Percentiles rank a stretch among this genome's conserved stretches.
Evolutionary conservation across 2,329 filamentous ascomycete genomes (phyloP).

Genomic region (Sporothrix luriei): DNA sequence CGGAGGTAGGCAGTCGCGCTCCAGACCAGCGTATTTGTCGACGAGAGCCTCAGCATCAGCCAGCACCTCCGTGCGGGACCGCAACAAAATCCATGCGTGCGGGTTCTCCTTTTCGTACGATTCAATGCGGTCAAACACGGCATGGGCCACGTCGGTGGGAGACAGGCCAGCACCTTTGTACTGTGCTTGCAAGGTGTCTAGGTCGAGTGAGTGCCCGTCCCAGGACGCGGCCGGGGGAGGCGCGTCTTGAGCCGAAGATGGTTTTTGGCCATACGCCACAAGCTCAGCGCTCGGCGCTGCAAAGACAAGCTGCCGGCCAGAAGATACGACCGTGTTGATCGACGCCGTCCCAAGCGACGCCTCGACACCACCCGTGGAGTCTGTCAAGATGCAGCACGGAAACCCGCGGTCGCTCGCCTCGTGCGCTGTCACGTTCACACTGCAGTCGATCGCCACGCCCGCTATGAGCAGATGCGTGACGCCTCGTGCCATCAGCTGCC

Average conservation of each 20-base stretch:
- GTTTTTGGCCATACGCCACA: constrained; percentile 37
- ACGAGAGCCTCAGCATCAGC: constrained; percentile 47
- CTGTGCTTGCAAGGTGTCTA: constrained; percentile 27
- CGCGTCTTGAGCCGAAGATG: constrained; percentile 11
- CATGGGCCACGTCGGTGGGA: constrained; percentile 28
- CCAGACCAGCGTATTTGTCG: constrained; percentile 45
- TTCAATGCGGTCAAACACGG: constrained; percentile 49
- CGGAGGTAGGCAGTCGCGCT: constrained; percentile 45
- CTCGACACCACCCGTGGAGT: constrained; percentile 55
- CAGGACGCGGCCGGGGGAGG: constrained; percentile 24
- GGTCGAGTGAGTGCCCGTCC: constrained; percentile 27
- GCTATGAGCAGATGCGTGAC: constrained; percentile 61
- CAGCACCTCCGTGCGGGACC: constrained; percentile 46
- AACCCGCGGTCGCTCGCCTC: constrained; percentile 64
- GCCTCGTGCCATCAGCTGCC: constrained; percentile 55
- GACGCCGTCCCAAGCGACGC: constrained; percentile 50
- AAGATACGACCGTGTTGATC: constrained; percentile 54
- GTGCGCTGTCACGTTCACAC: constrained; percentile 58
- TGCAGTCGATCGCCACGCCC: constrained; percentile 62
- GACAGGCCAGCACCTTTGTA: constrained; percentile 29
- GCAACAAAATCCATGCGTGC: constrained; percentile 55
- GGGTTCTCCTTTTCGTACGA: constrained; percentile 52
- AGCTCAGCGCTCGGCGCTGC: constrained; percentile 49
- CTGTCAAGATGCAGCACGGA: constrained; percentile 57
- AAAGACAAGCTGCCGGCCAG: constrained; percentile 57